phyloP scores from a whole-genome alignment of 208 protist species.

The Wallacemonas sp. region DNA sequence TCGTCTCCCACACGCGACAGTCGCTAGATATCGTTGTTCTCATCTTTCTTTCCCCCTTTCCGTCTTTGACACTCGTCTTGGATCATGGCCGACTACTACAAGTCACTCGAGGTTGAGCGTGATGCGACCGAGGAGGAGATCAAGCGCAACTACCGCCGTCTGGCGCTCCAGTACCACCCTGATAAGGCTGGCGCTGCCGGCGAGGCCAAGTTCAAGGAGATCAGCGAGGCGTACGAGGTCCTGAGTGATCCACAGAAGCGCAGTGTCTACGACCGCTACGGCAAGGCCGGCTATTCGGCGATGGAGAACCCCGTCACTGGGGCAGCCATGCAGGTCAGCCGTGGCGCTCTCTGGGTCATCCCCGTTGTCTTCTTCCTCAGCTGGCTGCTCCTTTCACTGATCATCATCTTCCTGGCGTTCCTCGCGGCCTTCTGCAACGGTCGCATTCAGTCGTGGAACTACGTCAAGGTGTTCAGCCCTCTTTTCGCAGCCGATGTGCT shows the following conservation, averaged over 20 bases:
- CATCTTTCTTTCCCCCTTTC: too few species aligned
- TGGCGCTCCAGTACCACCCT: conserved; percentile 86
- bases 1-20: too few species aligned
- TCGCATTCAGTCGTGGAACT: conserved; percentile 55
- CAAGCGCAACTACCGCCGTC: conserved; percentile 72
- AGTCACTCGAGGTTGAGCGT: conserved; percentile 63
- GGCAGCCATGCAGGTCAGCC: too few species aligned
- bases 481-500: conserved; percentile 59
- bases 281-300: conserved; percentile 38
- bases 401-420: conserved; percentile 69
- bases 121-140: conserved; percentile 78
- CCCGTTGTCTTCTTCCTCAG: conserved; percentile 23
- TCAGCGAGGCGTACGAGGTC: conserved; percentile 96
- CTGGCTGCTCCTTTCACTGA: conserved; percentile 31
- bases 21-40: too few species aligned
- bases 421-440: conserved; percentile 48
- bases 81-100: conserved; percentile 66
- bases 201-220: conserved; percentile 69
- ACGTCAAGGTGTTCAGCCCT: conserved; percentile 71
- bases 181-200: conserved; percentile 80
- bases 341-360: too few species aligned
- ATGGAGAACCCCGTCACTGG: conserved; percentile 47
- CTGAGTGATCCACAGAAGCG: conserved; percentile 84
- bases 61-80: too few species aligned
- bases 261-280: conserved; percentile 65